Evolutionary conservation across 2,329 filamentous ascomycete species (phyloP), one percentile per base, ranked within the genome.

Genomic region (Verticillium alfalfae): DNA sequence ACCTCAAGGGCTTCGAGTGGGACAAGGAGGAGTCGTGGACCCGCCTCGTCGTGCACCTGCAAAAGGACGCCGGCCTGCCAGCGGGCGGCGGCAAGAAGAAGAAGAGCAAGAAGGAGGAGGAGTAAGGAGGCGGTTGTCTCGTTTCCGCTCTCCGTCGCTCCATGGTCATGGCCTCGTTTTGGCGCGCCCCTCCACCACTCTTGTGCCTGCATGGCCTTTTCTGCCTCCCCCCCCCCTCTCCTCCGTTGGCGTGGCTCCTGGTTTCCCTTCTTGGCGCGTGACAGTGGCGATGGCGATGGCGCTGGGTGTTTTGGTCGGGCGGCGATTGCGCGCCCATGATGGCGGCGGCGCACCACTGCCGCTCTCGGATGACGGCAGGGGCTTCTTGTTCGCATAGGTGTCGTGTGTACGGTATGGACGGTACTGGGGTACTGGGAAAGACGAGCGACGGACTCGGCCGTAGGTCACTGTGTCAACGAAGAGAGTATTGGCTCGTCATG

Each of bases 1-100:
- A 93, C 83, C 88, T 98, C 68, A 89, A 89, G 71, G 94, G 94
- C 67, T 97, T 98, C 80, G 93, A 97, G 83, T 97, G 93, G 93
- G 91, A 97, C 78, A 91, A 90, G 75, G 90, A 96, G 69, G 92
- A 96, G 78, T 92, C 88, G 73, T 97, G 92, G 88, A 94, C 91
- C 60, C 86, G 87, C 66, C 84, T 98, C 71, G 82, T 96, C 70
- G 93, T 97, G 66, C 93, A 95, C 78, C 90, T 94, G 73, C 88
- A 89, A 76, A 88, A 88, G 76, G 84, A 89, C 69, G 76, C 81
- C 64, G 75, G 76, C 64, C 72, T 76, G 65, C 75, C 71, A 62
- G 71, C 74, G 55, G 71, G 74, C 65, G 71, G 76, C 66, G 82
- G 84, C 73, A 83, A 83, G 71, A 87, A 87, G 79, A 93, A 93